A percentile compares a stretch with the other conserved stretches of the same genome.
Evolutionary conservation across 2,329 filamentous ascomycete species (phyloP).

Genomic region (Cytospora leucostoma): DNA sequence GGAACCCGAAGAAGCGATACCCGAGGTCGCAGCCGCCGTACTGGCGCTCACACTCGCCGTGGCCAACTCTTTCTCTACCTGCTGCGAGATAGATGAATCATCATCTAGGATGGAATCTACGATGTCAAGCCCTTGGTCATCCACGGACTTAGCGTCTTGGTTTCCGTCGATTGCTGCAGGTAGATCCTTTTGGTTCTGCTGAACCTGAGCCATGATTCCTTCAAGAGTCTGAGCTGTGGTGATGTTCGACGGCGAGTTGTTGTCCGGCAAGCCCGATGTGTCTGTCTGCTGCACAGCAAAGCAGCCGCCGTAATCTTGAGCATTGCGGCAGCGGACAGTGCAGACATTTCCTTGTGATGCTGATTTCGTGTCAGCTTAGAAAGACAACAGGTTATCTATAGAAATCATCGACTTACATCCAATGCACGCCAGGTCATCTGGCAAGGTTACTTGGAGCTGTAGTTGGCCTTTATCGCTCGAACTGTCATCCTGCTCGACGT

Average conservation of each 20-base stretch:
- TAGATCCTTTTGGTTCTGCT: slow-evolving; percentile 52
- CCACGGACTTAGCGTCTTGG: slow-evolving; percentile 38
- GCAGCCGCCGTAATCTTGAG: slow-evolving; percentile 54
- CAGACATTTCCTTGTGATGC: slow-evolving; percentile 57
- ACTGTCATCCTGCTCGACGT: slow-evolving; percentile 48
- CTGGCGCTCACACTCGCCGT: neutral
- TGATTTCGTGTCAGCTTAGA: slow-evolving; percentile 27
- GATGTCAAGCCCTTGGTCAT: slow-evolving; percentile 30
- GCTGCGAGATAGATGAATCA: slow-evolving; percentile 15
- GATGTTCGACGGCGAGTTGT: slow-evolving; percentile 47
- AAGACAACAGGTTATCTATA: neutral
- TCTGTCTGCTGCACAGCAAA: slow-evolving; percentile 56
- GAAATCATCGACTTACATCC: slow-evolving; percentile 43
- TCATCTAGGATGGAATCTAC: slow-evolving; percentile 15
- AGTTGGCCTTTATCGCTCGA: slow-evolving; percentile 48
- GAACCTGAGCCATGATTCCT: slow-evolving; percentile 48
- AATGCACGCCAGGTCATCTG: slow-evolving; percentile 46
- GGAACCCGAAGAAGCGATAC: neutral
- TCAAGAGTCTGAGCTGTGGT: slow-evolving; percentile 46
- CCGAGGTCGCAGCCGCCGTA: neutral
- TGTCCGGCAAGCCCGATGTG: slow-evolving; percentile 33
- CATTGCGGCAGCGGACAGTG: slow-evolving; percentile 57
- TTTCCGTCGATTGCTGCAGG: slow-evolving; percentile 46
- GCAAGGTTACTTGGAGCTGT: slow-evolving; percentile 52
- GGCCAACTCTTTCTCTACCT: slow-evolving; percentile 7